phyloP scores from a whole-genome alignment of 2,329 filamentous ascomycete species.

The Fusarium redolens region DNA sequence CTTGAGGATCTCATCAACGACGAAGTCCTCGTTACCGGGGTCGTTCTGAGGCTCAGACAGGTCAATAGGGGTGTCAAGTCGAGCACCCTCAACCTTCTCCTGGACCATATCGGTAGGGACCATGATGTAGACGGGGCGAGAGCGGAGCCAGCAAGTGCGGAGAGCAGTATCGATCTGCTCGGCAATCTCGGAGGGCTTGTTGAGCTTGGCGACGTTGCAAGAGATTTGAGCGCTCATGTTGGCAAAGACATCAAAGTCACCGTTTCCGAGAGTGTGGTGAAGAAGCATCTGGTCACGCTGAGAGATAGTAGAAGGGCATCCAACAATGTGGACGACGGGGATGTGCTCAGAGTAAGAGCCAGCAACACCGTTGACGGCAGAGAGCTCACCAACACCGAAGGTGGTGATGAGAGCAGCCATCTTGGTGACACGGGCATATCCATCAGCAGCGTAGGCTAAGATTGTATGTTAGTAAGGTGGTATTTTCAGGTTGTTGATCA shows the following conservation, averaged over 20 bases:
- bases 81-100: constrained; percentile 78
- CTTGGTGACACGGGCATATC: constrained; percentile 79
- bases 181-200: constrained; percentile 75
- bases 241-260: constrained; percentile 85
- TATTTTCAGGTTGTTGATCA: background rate
- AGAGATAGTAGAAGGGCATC: constrained; percentile 61
- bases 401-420: constrained; percentile 78
- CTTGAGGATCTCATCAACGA: constrained; percentile 82
- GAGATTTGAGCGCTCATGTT: constrained; percentile 81
- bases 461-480: constrained; percentile 23
- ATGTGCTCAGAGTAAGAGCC: constrained; percentile 80
- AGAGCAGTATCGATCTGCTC: constrained; percentile 82
- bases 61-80: constrained; percentile 77
- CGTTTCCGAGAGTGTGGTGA: constrained; percentile 79
- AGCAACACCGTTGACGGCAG: constrained; percentile 77
- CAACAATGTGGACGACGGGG: constrained; percentile 76
- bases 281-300: constrained; percentile 62
- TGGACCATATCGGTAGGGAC: constrained; percentile 84
- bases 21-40: constrained; percentile 78
- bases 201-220: constrained; percentile 76
- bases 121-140: constrained; percentile 85
- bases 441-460: constrained; percentile 80
- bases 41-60: constrained; percentile 74
- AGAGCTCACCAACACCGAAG: constrained; percentile 81
- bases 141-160: constrained; percentile 77